Percentiles rank a stretch among this genome's conserved stretches.
phyloP scores from a whole-genome alignment of 768 basidiomycete species.

The Serendipita sp. region DNA sequence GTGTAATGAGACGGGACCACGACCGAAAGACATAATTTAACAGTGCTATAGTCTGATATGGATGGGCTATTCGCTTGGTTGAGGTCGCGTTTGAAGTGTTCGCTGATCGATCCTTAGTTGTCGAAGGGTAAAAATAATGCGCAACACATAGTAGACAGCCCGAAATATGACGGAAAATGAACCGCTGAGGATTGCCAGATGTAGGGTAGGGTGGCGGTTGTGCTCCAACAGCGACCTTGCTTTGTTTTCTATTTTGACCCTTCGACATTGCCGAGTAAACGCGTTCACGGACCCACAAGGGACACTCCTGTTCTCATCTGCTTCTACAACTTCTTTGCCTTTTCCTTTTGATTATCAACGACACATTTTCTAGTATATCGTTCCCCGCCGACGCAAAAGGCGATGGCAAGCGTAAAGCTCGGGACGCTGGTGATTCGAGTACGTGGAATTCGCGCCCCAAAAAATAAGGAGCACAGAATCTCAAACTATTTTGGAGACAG shows the following conservation, averaged over 20 bases:
- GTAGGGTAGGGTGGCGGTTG: background rate
- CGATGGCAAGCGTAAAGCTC: conserved; percentile 60
- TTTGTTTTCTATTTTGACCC: background rate
- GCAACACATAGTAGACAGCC: background rate
- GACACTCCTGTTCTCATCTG: background rate
- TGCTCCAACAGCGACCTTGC: background rate
- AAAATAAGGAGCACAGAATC: background rate
- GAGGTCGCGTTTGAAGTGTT: background rate
- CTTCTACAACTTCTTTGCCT: background rate
- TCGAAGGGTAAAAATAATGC: background rate
- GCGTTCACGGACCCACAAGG: background rate
- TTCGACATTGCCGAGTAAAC: background rate
- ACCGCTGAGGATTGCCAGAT: background rate
- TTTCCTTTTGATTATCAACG: background rate
- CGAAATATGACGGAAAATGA: background rate
- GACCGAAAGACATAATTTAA: too few relatives aligned
- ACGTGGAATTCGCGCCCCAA: conserved; percentile 19
- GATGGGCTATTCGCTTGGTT: too few relatives aligned
- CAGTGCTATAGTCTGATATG: too few relatives aligned
- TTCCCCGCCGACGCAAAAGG: background rate
- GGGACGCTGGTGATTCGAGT: conserved; percentile 62
- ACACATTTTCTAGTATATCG: background rate
- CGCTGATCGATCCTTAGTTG: background rate
- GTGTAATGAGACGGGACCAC: background rate
- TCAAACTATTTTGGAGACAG: conserved; percentile 34